Conservation (phyloP, 306 rosid genomes). For the Dryas drummondii region DNA sequence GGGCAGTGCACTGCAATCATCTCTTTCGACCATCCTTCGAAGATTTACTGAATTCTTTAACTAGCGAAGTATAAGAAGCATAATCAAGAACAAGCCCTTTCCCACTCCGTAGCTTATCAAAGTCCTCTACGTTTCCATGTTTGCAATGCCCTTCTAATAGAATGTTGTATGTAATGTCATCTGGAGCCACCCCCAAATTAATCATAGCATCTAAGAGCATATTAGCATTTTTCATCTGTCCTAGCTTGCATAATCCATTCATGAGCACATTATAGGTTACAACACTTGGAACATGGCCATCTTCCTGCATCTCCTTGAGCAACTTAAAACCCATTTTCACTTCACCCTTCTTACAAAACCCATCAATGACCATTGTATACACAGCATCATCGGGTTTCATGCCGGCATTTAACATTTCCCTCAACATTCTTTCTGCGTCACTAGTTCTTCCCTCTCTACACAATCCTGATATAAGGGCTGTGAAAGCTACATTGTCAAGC, state of each 20-base stretch:
- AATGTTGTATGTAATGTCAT: slow-evolving; percentile 82
- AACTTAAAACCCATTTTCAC: slow-evolving; percentile 67
- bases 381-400: slow-evolving; percentile 70
- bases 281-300: slow-evolving; percentile 58
- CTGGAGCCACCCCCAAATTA: slow-evolving; percentile 73
- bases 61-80: slow-evolving; percentile 63
- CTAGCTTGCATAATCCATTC: slow-evolving; percentile 84
- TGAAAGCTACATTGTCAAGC: slow-evolving; percentile 71
- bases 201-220: slow-evolving; percentile 87
- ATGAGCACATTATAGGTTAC: slow-evolving; percentile 83
- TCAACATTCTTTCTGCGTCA: slow-evolving; percentile 57
- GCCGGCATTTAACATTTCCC: slow-evolving; percentile 71
- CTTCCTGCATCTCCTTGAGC: slow-evolving; percentile 73
- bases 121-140: slow-evolving; percentile 46
- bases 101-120: slow-evolving; percentile 47
- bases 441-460: slow-evolving; percentile 64
- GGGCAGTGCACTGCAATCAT: slow-evolving; percentile 29
- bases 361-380: slow-evolving; percentile 75
- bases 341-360: slow-evolving; percentile 73
- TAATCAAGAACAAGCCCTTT: slow-evolving; percentile 74
- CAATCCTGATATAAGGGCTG: slow-evolving; percentile 70
- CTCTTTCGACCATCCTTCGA: slow-evolving; percentile 44
- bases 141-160: slow-evolving; percentile 85
- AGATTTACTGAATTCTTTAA: slow-evolving; percentile 42
- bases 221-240: slow-evolving; percentile 90